Base-by-base conservation (phyloP, 2,329 filamentous ascomycete species). In the Herpotrichia juniperi region DNA sequence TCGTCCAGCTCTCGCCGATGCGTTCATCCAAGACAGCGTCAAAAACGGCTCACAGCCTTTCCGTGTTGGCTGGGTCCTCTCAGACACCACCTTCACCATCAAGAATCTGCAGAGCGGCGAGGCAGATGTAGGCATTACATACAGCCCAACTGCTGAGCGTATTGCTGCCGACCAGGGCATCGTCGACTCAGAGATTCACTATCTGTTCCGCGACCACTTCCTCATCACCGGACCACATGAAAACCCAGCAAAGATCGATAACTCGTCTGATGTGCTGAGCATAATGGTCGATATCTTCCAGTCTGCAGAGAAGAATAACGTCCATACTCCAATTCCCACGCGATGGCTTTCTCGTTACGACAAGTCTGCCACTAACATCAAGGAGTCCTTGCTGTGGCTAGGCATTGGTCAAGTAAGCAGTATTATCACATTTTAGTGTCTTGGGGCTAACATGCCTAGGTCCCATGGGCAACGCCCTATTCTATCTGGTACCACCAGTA, bases 131-230 rank as follows among this genome's bases (percentile, higher is more conserved):
- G 77, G 73, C 3, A 81, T 81, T 46, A 80, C 79, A 0, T 80
- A 81, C 64, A 72, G 69, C 32, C 62, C 67, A 4, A 62, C 67
- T 2, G 78, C 79, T 0, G 78, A 81, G 59, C 54, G 72, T 14
- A 73, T 79, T 28, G 78, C 79, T 6, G 74, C 78, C 24, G 53
- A 70, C 2, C 69, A 76, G 42, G 74, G 73, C 14, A 69, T 77
- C 43, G 70, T 70, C 2, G 57, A 65, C 22, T 61, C 48, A 0
- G 45, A 61, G 3, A 73, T 73, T 35, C 76, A 76, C 30, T 79
- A 80, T 54, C 68, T 72, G 8, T 81, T 77, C 62, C 75, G 76
- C 4, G 79, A 81, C 46, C 78, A 80, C 50, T 80, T 79, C 54
- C 62, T 78, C 26, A 72, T 81, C n/a, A n/a, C n/a, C n/a, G n/a